Evolutionary conservation across 352 stramenopile genomes (phyloP).

Genomic region (Globisporangium ultimum): DNA sequence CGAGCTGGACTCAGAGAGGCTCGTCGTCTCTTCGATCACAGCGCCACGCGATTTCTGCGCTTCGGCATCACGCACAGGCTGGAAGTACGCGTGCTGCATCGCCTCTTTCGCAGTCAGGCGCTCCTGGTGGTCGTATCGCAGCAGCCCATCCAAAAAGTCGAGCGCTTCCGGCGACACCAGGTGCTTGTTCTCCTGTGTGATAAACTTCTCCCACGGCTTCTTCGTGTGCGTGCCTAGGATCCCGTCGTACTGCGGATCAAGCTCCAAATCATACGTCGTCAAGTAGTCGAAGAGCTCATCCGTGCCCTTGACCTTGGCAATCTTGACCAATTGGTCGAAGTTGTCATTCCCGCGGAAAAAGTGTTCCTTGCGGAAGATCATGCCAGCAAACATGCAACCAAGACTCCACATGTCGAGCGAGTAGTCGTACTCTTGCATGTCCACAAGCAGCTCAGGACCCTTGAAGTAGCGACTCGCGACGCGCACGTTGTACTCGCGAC

Average conservation of each 20-base stretch:
- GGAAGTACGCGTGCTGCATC: conserved; percentile 98
- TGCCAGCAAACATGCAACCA: conserved; percentile 99
- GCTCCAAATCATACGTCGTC: conserved; percentile 98
- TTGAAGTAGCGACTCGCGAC: conserved; percentile 99
- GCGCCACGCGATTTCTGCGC: conserved; percentile 65
- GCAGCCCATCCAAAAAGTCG: conserved; percentile 89
- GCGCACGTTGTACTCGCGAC: conserved; percentile 98
- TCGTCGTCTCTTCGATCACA: conserved; percentile 63
- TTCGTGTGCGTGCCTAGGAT: conserved; percentile 96
- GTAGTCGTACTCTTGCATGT: conserved; percentile 99
- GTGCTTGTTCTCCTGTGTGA: conserved; percentile 98
- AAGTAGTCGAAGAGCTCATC: conserved; percentile 99
- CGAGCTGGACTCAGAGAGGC: conserved; percentile 71
- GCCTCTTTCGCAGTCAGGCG: conserved; percentile 97
- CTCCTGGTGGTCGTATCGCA: conserved; percentile 96
- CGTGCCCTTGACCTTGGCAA: conserved; percentile 97
- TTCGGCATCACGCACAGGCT: conserved; percentile 84
- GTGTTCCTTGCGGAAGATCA: conserved; percentile 99
- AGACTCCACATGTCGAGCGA: no score
- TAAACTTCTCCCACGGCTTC: conserved; percentile 99
- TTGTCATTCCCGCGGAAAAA: conserved; percentile 99
- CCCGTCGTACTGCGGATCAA: conserved; percentile 98
- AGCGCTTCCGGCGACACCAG: conserved; percentile 95
- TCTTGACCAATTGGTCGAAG: conserved; percentile 99
- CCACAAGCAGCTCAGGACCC: conserved; percentile 97